phyloP scores from a whole-genome alignment of 2,329 filamentous ascomycete species.

The Aspergillus bombycis region DNA sequence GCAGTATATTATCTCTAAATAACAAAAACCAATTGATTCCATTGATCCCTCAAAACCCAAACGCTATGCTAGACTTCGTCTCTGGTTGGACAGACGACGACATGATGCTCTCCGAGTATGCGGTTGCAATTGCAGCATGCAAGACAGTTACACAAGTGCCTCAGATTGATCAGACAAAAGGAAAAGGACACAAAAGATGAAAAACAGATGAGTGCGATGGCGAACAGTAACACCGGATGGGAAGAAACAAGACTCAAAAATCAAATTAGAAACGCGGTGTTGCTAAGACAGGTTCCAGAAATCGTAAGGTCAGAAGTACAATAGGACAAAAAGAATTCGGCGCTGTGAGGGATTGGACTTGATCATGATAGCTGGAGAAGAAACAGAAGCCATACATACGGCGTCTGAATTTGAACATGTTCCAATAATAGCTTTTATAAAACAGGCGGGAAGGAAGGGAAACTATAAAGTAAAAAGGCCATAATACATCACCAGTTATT shows the following conservation, averaged over 20 bases:
- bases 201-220: neutral
- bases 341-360: neutral
- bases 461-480: conserved; percentile 13
- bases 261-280: neutral
- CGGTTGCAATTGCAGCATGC: conserved; percentile 10
- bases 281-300: conserved; percentile 10
- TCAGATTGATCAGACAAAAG: neutral
- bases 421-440: conserved; percentile 2
- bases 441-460: conserved; percentile 4
- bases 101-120: conserved; percentile 10
- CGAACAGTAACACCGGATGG: neutral
- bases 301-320: conserved; percentile 9
- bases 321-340: conserved; percentile 1
- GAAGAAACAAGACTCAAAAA: neutral
- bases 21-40: neutral
- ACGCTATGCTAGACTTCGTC: conserved; percentile 20
- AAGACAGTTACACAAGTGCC: conserved; percentile 14
- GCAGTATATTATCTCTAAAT: neutral
- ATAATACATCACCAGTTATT: conserved; percentile 22
- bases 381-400: neutral
- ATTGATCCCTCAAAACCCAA: conserved; percentile 8
- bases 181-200: neutral
- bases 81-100: conserved; percentile 10
- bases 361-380: neutral
- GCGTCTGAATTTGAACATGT: neutral